Percentiles rank a stretch among this genome's conserved stretches.
Conservation (phyloP, 179 eudicot genomes). For the Silene coronaria region DNA sequence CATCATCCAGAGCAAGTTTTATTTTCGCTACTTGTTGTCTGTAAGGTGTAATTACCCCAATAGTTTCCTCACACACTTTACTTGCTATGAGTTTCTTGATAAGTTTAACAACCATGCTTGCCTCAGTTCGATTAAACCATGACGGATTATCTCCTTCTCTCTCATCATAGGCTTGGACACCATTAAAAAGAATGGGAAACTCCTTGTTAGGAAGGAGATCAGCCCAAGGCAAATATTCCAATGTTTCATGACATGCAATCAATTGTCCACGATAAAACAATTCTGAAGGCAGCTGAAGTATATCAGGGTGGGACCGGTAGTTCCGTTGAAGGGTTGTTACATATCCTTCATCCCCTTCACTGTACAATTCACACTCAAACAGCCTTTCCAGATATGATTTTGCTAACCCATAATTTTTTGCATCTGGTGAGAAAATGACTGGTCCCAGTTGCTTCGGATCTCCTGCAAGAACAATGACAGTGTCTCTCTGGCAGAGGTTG, state of each 20-base stretch:
- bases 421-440: constrained; percentile 58
- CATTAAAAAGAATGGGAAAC: constrained; percentile 71
- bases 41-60: constrained; percentile 90
- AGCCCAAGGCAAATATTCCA: constrained; percentile 33
- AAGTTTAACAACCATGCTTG: constrained; percentile 72
- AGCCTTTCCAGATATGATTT: constrained; percentile 68
- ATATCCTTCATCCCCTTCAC: constrained; percentile 44
- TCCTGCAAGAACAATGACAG: constrained; percentile 85
- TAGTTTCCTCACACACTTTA: constrained; percentile 44
- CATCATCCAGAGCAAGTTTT: constrained; percentile 49
- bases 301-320: constrained; percentile 73
- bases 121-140: constrained; percentile 92
- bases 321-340: constrained; percentile 65
- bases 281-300: constrained; percentile 66
- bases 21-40: constrained; percentile 81
- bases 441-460: constrained; percentile 94
- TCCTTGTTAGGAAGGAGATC: constrained; percentile 61
- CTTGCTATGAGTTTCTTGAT: constrained; percentile 35
- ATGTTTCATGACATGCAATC: constrained; percentile 44
- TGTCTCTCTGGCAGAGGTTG: constrained; percentile 37
- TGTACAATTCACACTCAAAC: constrained; percentile 49
- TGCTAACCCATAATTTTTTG: constrained; percentile 60
- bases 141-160: constrained; percentile 93
- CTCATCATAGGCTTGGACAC: constrained; percentile 82
- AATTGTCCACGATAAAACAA: constrained; percentile 63